Base-by-base conservation (phyloP, 164 flowering plant species). In the Amborella trichopoda region DNA sequence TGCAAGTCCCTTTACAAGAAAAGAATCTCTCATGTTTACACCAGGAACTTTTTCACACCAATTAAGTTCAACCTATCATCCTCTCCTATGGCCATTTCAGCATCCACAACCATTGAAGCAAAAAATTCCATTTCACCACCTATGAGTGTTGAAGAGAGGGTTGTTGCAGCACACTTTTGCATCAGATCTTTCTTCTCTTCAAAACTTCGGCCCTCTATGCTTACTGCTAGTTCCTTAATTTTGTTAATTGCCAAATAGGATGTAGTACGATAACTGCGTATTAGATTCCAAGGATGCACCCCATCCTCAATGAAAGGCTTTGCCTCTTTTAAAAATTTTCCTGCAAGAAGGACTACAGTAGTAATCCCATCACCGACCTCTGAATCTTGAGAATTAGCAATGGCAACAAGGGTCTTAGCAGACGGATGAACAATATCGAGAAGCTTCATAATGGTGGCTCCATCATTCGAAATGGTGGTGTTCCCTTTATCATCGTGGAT, bases 321-420 rank as follows among this genome's bases (percentile, higher is more conserved):
- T 13, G 99, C 99, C 66, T 84, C 99, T 65, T 72, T 93, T 54
- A 93, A 39, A 60, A 93, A 85, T 69, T 93, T 96, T 10, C 78
- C 99, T 0, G 95, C 95, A 42, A 93, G 85, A 27, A 93, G 72
- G 38, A 93, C 99, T 2, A 93, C 96, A 1, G 96, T 93, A 25
- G 96, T 93, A 22, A 96, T 88, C 21, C 99, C 99, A 71, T 93
- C 96, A 54, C 99, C 99, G 58, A 93, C 99, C 95, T 93, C 99
- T 13, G 99, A 88, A 61, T 93, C 99, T 58, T 93, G 99, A 0
- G 99, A 93, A 60, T 81, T 81, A 51, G 99, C 99, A 48, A 93
- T 88, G 48, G 88, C 99, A 38, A 88, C 96, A 26, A 93, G 89
- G 67, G 85, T 83, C 76, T 85, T 93, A 20, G 99, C 89, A 14